Percentiles rank a stretch among this genome's conserved stretches.
These are phyloP conservation scores for Mesembryanthemum crystallinum DNA, from an alignment of 148 eudicot genomes.

Conservation along the genomic window DNA sequence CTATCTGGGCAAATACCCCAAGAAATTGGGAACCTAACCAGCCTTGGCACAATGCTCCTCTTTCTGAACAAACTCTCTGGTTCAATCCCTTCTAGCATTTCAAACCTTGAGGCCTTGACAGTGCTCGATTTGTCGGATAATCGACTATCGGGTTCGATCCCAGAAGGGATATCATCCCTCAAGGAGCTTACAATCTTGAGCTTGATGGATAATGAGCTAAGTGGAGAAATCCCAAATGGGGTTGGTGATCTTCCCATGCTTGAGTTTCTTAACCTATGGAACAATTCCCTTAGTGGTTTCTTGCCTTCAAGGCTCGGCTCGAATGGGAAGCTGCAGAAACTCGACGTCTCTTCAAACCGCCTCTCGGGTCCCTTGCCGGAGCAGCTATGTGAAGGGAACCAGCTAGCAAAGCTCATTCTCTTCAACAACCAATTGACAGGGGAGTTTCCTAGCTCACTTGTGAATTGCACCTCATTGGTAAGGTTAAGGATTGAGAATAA, in stretches of 20 bases:
- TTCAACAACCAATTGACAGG: constrained; percentile 58
- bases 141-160: constrained; percentile 59
- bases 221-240: constrained; percentile 64
- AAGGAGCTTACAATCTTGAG: constrained; percentile 43
- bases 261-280: constrained; percentile 56
- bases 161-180: constrained; percentile 40
- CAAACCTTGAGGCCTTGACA: constrained; percentile 33
- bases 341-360: constrained; percentile 78
- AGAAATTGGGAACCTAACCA: constrained; percentile 52
- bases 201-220: constrained; percentile 52
- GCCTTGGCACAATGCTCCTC: constrained; percentile 46
- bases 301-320: constrained; percentile 65
- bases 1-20: constrained; percentile 59
- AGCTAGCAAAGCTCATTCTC: constrained; percentile 52
- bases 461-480: constrained; percentile 60
- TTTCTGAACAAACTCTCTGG: constrained; percentile 60
- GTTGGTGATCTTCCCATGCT: constrained; percentile 61
- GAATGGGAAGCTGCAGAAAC: constrained; percentile 44
- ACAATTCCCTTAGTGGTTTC: constrained; percentile 66
- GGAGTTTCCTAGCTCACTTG: constrained; percentile 52
- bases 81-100: constrained; percentile 52
- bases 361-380: constrained; percentile 67
- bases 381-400: constrained; percentile 56
- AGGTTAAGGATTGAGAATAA: constrained; percentile 64
- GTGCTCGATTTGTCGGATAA: constrained; percentile 70